Evolutionary conservation across 495 filamentous ascomycete species (phyloP).

Genomic region (Hypoxylon crocopeplum): DNA sequence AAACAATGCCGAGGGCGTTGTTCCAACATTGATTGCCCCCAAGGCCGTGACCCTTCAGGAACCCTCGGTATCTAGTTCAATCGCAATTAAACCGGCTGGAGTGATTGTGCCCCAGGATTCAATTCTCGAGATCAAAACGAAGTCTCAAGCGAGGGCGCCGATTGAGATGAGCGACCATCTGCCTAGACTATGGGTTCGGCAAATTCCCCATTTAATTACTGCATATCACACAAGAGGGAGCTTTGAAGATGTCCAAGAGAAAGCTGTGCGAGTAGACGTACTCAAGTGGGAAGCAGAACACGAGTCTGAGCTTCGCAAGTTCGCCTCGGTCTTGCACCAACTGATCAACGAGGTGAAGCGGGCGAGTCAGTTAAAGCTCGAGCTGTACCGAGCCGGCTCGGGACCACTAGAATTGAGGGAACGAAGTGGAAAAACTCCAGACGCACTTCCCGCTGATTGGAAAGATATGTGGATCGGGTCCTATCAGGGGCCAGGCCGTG

Average conservation of each 20-base stretch:
- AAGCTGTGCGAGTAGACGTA: constrained; percentile 53
- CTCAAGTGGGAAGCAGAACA: constrained; percentile 61
- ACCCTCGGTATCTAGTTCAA: neutral
- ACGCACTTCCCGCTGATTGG: constrained; percentile 39
- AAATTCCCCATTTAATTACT: constrained; percentile 67
- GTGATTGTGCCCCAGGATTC: constrained; percentile 50
- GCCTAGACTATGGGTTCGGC: constrained; percentile 65
- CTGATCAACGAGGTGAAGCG: constrained; percentile 53
- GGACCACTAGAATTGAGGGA: constrained; percentile 54
- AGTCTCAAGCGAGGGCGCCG: constrained; percentile 39
- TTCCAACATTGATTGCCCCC: neutral
- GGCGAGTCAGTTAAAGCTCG: constrained; percentile 46
- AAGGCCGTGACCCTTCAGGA: neutral
- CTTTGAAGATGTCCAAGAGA: constrained; percentile 61
- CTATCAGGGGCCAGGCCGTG: neutral
- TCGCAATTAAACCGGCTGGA: constrained; percentile 27
- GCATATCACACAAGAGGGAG: constrained; percentile 62
- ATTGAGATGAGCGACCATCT: constrained; percentile 53
- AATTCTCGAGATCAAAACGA: constrained; percentile 75
- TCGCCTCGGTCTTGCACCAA: constrained; percentile 50
- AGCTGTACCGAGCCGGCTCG: constrained; percentile 47
- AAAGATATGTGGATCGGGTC: constrained; percentile 28
- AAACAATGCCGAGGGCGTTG: neutral
- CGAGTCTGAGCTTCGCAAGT: constrained; percentile 41
- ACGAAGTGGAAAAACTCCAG: constrained; percentile 36